phyloP scores from a whole-genome alignment of 2,329 filamentous ascomycete genomes.

The Kalmusia sp. region DNA sequence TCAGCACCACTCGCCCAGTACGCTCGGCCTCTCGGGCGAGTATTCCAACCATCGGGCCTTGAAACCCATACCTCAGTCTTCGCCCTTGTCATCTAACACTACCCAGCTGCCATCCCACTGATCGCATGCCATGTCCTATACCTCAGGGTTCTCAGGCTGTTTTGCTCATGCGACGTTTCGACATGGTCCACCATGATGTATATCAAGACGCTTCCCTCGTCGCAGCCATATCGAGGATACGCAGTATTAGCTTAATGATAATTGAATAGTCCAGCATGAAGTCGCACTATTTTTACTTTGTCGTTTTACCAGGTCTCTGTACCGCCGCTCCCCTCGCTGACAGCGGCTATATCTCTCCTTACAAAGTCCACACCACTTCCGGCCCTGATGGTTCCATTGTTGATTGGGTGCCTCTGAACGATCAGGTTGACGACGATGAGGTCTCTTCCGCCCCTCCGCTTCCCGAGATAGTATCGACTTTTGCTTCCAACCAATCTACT shows the following conservation, averaged over 20 bases:
- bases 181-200: constrained; percentile 6
- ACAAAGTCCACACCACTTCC: constrained; percentile 12
- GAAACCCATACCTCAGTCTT: neutral
- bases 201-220: constrained; percentile 8
- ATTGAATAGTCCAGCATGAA: constrained; percentile 9
- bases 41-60: constrained; percentile 1
- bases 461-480: constrained; percentile 3
- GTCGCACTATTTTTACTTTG: constrained; percentile 4
- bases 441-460: constrained; percentile 17
- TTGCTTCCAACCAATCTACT: constrained; percentile 8
- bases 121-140: constrained; percentile 4
- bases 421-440: constrained; percentile 14
- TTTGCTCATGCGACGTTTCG: constrained; percentile 7
- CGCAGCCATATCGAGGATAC: neutral
- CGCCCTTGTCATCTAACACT: constrained; percentile 3
- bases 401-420: constrained; percentile 17
- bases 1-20: constrained; percentile 2
- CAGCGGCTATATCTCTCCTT: constrained; percentile 6
- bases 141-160: constrained; percentile 5
- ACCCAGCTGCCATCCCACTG: constrained; percentile 1
- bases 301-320: constrained; percentile 3
- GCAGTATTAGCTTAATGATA: neutral
- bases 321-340: constrained; percentile 6
- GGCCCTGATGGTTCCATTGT: constrained; percentile 15
- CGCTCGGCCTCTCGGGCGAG: neutral